Evolutionary conservation across 805 yeast species (phyloP), one percentile per base, ranked within the genome.

Genomic region (Starmerella bombi): DNA sequence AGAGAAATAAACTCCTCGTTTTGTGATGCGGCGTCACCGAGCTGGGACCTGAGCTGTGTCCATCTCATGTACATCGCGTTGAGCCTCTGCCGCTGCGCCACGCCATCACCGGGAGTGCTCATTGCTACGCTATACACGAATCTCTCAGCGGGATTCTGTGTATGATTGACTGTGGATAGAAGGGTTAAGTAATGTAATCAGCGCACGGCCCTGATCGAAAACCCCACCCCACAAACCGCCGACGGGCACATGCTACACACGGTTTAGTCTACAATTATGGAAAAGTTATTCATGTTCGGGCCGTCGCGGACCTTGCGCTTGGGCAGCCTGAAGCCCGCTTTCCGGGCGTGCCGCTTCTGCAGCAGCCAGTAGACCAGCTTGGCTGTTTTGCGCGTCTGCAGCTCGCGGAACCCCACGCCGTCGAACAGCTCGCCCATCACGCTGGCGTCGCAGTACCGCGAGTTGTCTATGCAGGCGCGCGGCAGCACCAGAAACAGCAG

Each of bases 401-500:
- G 37, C 27, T 63, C 45, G 6, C 42, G 45, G 47, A 74, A 84
- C 0, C 95, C 95, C n/a, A 83, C 59, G 6, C 64, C 50, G 0
- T 44, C 25, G 72, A 79, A 69, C 10, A 85, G 68, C 1, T 59
- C 56, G 1, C 57, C 49, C 32, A 72, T 60, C 20, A 57, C 58
- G 0, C 53, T 55, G 30, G 65, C 63, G 46, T 72, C 70, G 57
- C 78, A 74, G 56, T 86, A 88, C 34, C 97, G 66, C 0, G 96
- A 85, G 57, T 88, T 86, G 7, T 63, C 57, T 1, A 83, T 64
- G 56, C 98, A 88, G 0, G 97, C 94, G 27, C 80, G 64, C 0
- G 98, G 98, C 3, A 88, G 61, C 5, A 88, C 97, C 10, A 88
- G 59, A 54, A 88, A 86, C 4, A 85, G 58, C 3, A 40, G 30